Conservation (phyloP, 23 red algal genomes). For the Pyropia yezoensis region DNA sequence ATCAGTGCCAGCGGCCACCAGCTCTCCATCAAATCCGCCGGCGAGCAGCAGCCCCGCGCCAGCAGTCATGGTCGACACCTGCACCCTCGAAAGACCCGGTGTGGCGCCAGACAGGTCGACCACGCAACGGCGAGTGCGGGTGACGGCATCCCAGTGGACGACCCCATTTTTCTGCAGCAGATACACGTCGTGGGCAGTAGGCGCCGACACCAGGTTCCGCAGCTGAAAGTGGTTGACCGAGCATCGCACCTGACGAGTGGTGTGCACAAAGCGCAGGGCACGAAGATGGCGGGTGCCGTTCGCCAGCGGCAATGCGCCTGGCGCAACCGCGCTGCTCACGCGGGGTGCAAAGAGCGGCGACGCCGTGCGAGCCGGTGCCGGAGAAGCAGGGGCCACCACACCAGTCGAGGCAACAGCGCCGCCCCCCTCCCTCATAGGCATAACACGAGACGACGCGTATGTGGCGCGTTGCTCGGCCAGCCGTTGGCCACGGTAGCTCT, state of each 20-base stretch:
- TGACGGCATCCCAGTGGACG: constrained; percentile 59
- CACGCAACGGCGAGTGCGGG: background rate
- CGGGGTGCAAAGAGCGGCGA: background rate
- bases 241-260: constrained; percentile 68
- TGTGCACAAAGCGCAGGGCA: constrained; percentile 58
- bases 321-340: background rate
- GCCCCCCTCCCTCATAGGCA: too few species aligned
- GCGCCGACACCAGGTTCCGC: constrained; percentile 87
- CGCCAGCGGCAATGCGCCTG: background rate
- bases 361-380: background rate
- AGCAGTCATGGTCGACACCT: constrained; percentile 65
- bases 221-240: constrained; percentile 86
- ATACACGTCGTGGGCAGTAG: constrained; percentile 65
- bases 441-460: background rate
- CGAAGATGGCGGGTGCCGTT: constrained; percentile 1
- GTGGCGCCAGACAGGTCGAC: too few species aligned
- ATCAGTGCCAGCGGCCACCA: constrained; percentile 35
- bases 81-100: background rate
- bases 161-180: constrained; percentile 55
- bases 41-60: constrained; percentile 41
- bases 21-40: constrained; percentile 75
- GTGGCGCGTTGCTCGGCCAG: constrained; percentile 15
- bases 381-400: background rate
- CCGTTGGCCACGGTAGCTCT: constrained; percentile 49
- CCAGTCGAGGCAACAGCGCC: too few species aligned